Base-by-base conservation (phyloP, 371 early-diverging fungal genomes). In the Blastocladiella emersonii region DNA sequence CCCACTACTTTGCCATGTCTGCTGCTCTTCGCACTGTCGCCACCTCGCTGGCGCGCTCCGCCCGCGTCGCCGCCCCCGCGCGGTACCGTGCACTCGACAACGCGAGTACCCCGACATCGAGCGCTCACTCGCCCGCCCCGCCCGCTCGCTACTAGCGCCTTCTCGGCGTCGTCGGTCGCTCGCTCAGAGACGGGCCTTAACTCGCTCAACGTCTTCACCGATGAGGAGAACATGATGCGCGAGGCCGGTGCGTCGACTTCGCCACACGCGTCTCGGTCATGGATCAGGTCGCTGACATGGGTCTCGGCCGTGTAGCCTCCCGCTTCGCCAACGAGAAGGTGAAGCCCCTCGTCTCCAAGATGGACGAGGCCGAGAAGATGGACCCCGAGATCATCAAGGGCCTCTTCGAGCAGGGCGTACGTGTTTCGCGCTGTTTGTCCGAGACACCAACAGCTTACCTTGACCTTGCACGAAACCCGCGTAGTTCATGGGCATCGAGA, bases 401-500 rank as follows among this genome's bases (percentile, higher is more conserved):
- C 4, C 77, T 94, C 45, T 93, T 93, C 65, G 90, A 95, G 49
- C 85, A 86, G 68, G 93, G 93, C 61, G 89, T 88, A 79, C 70
- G 84, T 81, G 34, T 25, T 25, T 57, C 41, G n/a, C 34, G 3
- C 34, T n/a, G 35, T 61, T 23, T 56, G 41, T 64, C 41, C 15
- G n/a, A n/a, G n/a, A n/a, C n/a, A n/a, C n/a, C n/a, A n/a, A n/a
- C n/a, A n/a, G n/a, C n/a, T n/a, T n/a, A n/a, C n/a, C n/a, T n/a
- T n/a, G n/a, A n/a, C n/a, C n/a, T 37, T 66, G 21, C 32, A 10
- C 32, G 12, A 27, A 15, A 21, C 36, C 34, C n/a, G n/a, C n/a
- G n/a, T 74, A 92, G 84, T 76, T 97, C 51, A 98, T 98, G 98
- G 95, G 94, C 37, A 82, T 98, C 64, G 98, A 98, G 77, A 91